Base-by-base conservation (phyloP, 108 stramenopile genomes). In the Pseudonitzschia multistriata region DNA sequence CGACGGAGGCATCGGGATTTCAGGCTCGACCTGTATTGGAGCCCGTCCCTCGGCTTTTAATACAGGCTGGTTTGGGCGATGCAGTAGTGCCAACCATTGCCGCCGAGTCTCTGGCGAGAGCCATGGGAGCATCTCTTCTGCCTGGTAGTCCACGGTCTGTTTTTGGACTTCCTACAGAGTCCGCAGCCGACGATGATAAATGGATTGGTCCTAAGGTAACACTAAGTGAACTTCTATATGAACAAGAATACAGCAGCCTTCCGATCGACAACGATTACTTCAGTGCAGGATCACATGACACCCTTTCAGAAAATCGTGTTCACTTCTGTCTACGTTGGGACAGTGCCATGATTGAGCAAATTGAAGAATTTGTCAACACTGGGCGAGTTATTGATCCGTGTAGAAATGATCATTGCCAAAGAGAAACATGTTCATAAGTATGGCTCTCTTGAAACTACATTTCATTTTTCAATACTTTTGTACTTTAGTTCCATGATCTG, bases 281-380 rank as follows among this genome's bases (percentile, higher is more conserved):
- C 42, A 17, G 42, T 4, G 11, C 42, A 7, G 8, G 8, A 7
- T 5, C 8, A 8, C 8, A 37, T 37, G 8, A 22, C 40, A 27
- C 48, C 50, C 0, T 2, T 25, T 14, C 70, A 73, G 15, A 21
- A 15, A 73, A 65, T 27, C 33, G 42, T 17, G 88, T 89, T 15
- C 91, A 92, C 68, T 70, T 56, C n/a, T 89, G 88, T 72, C 83
- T 87, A 0, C 72, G 91, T 34, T 57, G 68, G 36, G 88, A 89
- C 63, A 36, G 27, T 13, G 75, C 71, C 25, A 56, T 88, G 28
- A 68, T 85, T 28, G n/a, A 74, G 34, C 91, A 92, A 64, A 55
- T 92, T 27, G 69, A 75, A 31, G 76, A 74, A 33, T 92, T 92
- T 53, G 40, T 81, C 4, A 77, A 78, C 39, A 81, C 66, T 34